Evolutionary conservation across 2,329 filamentous ascomycete genomes (phyloP), one percentile per base, ranked within the genome.

Genomic region (Macrophomina tecta): DNA sequence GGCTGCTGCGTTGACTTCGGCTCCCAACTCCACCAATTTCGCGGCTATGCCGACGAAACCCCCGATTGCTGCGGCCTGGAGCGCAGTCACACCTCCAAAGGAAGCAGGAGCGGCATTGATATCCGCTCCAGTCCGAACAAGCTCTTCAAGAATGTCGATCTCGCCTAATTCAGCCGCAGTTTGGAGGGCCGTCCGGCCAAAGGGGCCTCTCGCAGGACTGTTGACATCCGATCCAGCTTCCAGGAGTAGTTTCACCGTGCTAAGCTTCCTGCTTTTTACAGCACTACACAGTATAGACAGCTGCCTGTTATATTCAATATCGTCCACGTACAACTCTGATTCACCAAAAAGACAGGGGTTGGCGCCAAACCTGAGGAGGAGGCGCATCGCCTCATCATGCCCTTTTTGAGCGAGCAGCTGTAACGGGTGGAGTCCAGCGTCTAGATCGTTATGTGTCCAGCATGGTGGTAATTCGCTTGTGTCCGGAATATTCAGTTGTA

Each of bases 21-120:
- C 72, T 7, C 68, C 69, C 11, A 67, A 55, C 4, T 72, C 69
- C 11, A 75, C 49, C 11, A 75, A 65, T 8, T 28, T 66, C 2
- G 53, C 48, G 2, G 70, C 68, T n/a, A 73, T 73, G 1, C 70
- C 70, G 28, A 75, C 36, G 18, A 69, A 74, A 4, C 73, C 74
- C 36, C 65, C 55, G n/a, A 71, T 70, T 4, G 70, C 71, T 40
- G 74, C 73, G 36, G 74, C 68, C 53, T 76, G 73, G 34, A 76
- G 68, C 30, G 72, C 72, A 46, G 74, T 76, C 1, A 67, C 73
- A 8, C 74, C 74, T 18, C 12, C 5, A 2, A 8, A 8, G 5
- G n/a, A 2, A 9, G 64, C 60, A 1, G 60, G 60, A 16, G 51
- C 36, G 5, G 63, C 66, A 53, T 70, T 70, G 32, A 70, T 36